Evolutionary conservation across 2,329 filamentous ascomycete species (phyloP).

Genomic region (Claviceps pazoutovae): DNA sequence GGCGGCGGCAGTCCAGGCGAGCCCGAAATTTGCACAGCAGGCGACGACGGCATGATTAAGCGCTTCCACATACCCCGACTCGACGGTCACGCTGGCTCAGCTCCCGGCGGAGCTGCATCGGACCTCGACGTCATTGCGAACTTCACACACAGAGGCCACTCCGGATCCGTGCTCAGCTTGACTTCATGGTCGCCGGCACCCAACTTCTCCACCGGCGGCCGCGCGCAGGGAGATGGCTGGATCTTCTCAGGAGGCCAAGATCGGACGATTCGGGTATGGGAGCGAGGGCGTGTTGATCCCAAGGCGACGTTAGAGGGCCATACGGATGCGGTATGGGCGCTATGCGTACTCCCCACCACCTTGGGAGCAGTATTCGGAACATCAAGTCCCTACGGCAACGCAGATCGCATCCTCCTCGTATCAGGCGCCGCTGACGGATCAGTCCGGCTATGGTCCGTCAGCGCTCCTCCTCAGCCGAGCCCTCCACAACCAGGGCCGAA

Average conservation of each 20-base stretch:
- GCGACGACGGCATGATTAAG: constrained; percentile 92
- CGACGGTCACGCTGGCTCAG: constrained; percentile 33
- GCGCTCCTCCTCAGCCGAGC: constrained; percentile 71
- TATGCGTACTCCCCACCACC: constrained; percentile 81
- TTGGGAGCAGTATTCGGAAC: constrained; percentile 69
- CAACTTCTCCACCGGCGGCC: constrained; percentile 78
- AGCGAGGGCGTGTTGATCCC: constrained; percentile 82
- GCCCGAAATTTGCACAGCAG: constrained; percentile 90
- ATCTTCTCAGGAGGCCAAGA: constrained; percentile 97
- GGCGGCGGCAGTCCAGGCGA: constrained; percentile 90
- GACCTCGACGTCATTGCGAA: constrained; percentile 87
- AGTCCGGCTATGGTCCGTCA: constrained; percentile 89
- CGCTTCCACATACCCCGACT: constrained; percentile 89
- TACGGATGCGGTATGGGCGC: constrained; percentile 88
- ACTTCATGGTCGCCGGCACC: constrained; percentile 78
- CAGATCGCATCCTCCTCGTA: constrained; percentile 79
- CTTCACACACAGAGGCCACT: constrained; percentile 89
- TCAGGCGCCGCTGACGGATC: constrained; percentile 85
- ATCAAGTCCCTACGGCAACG: constrained; percentile 57
- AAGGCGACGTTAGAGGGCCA: constrained; percentile 91
- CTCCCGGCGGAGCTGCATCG: constrained; percentile 40
- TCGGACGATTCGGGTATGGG: constrained; percentile 86
- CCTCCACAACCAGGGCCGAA: constrained; percentile 58
- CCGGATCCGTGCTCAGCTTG: constrained; percentile 76
- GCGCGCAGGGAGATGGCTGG: constrained; percentile 87